These are phyloP conservation scores for Stevia rebaudiana DNA, from an alignment of 140 eudicot genomes.

Conservation along the genomic window DNA sequence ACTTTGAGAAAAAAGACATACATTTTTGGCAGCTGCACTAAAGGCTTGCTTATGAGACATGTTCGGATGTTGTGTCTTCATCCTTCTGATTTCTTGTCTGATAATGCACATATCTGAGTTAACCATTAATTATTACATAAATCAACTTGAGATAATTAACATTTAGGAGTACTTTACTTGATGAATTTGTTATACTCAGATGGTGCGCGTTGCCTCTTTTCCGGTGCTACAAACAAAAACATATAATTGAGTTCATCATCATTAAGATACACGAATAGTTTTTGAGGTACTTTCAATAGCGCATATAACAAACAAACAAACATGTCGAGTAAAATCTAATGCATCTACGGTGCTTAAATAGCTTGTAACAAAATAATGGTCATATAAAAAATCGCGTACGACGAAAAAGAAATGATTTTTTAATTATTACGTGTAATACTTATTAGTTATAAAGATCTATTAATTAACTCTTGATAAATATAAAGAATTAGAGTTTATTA, in stretches of 20 bases:
- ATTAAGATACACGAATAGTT: not conserved
- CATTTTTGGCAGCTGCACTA: constrained; percentile 95
- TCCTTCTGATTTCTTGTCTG: constrained; percentile 86
- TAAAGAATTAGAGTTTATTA: not conserved
- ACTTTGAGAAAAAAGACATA: constrained; percentile 25
- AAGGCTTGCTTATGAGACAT: constrained; percentile 96
- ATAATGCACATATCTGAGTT: constrained; percentile 7
- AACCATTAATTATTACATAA: not conserved
- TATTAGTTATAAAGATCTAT: constrained; percentile 3
- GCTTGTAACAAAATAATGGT: no score
- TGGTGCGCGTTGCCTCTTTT: constrained; percentile 82
- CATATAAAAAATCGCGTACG: no score
- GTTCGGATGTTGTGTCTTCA: constrained; percentile 63
- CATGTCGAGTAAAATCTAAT: no score
- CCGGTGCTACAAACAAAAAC: constrained; percentile 58
- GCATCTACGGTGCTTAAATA: no score
- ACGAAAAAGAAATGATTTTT: no score
- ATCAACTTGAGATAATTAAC: not conserved
- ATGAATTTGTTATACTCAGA: constrained; percentile 79
- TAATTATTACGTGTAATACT: no score
- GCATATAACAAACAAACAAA: no score
- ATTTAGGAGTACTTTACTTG: constrained; percentile 42
- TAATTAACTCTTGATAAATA: not conserved
- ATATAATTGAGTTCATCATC: not conserved
- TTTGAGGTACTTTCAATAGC: not conserved